Conservation (phyloP, 2,329 filamentous ascomycete genomes). For the Aspergillus flavus region DNA sequence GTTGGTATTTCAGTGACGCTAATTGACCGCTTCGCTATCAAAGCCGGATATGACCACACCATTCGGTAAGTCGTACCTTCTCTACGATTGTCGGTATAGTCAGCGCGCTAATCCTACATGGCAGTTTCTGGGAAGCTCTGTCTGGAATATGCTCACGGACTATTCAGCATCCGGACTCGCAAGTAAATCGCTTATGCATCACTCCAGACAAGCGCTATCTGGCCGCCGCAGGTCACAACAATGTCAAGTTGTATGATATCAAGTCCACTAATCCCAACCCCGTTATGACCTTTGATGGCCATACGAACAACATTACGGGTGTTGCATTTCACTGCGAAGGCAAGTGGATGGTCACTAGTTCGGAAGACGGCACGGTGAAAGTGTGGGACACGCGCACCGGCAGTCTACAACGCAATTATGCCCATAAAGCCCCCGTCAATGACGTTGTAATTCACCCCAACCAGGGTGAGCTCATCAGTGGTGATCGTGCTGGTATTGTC, state of each 20-base stretch:
- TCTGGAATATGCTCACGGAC: slow-evolving; percentile 97
- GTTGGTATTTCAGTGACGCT: background rate
- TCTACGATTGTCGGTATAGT: background rate
- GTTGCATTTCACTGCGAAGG: slow-evolving; percentile 98
- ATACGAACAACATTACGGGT: slow-evolving; percentile 93
- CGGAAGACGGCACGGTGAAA: slow-evolving; percentile 94
- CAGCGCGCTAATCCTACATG: slow-evolving; percentile 8
- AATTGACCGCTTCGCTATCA: slow-evolving; percentile 13
- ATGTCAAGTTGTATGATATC: slow-evolving; percentile 97
- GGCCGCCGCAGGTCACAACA: slow-evolving; percentile 77
- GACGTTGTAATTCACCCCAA: slow-evolving; percentile 99
- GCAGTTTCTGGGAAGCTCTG: slow-evolving; percentile 95
- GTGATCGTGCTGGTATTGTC: slow-evolving; percentile 88
- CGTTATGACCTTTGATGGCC: slow-evolving; percentile 90
- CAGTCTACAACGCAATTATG: slow-evolving; percentile 88
- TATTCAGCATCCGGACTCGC: slow-evolving; percentile 96
- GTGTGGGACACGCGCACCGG: slow-evolving; percentile 93
- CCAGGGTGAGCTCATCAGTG: slow-evolving; percentile 96
- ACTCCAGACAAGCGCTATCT: slow-evolving; percentile 97
- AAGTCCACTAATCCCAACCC: slow-evolving; percentile 97
- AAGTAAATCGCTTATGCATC: slow-evolving; percentile 97
- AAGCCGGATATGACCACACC: slow-evolving; percentile 75
- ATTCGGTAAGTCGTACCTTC: slow-evolving; percentile 59
- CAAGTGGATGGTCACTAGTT: slow-evolving; percentile 99
- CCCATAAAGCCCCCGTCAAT: slow-evolving; percentile 84